Base-by-base conservation (phyloP, 2,329 filamentous ascomycete species). In the Colletotrichum gigasporum region DNA sequence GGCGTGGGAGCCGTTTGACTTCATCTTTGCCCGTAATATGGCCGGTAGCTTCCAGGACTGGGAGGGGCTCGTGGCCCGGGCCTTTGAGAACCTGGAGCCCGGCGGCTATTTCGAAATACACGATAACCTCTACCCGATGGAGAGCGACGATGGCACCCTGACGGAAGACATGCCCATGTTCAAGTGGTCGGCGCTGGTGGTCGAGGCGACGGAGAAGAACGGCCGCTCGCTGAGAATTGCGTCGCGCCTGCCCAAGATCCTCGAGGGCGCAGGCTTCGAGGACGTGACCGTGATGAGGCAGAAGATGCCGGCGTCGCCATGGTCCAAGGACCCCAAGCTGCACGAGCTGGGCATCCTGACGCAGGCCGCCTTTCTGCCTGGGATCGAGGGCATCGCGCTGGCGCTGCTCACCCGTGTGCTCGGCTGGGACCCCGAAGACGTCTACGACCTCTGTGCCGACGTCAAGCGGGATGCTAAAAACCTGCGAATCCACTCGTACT, bases 21-120 rank as follows among this genome's bases (percentile, higher is more conserved):
- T 74, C 52, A 74, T 80, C 51, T 72, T 75, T 54, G 65, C 63
- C n/a, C 72, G 76, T 26, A 72, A 72, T 54, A 72, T 79, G 69
- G 70, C 68, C 6, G 72, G 70, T 9, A 68, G 68, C 28, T 71
- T 79, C 42, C 10, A 51, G 4, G 65, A 72, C 37, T 73, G 70
- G 69, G 47, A 66, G 2, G 48, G 32, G 0, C 63, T 70, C 50
- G 67, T 70, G 9, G 52, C 60, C 2, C 65, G 69, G 20, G 67
- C 70, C 8, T 62, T 37, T 24, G 32, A 55, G 14, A 44, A 55
- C 11, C 22, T 62, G n/a, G 50, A 61, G 14, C 62, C 62, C 3
- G 62, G 62, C 10, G 56, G 62, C 2, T 62, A 62, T 34, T 48
- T 62, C 14, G 62, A 65, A 41, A 62, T 65, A n/a, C 56, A 65